Conservation (phyloP, 495 filamentous ascomycete species). For the Neurospora sp. region DNA sequence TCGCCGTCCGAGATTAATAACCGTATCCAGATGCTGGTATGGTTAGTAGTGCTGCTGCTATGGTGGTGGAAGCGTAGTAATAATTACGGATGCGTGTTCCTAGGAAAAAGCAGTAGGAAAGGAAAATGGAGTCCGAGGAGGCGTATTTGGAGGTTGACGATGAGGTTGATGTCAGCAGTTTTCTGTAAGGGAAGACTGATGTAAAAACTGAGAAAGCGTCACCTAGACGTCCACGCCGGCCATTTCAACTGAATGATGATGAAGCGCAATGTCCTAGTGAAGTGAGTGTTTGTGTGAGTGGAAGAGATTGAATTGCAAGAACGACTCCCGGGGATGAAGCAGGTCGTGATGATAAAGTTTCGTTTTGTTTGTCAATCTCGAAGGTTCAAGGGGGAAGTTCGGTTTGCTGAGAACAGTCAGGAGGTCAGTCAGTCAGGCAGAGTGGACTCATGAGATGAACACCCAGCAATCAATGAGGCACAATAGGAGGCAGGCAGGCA, state of each 20-base stretch:
- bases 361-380: background rate
- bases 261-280: background rate
- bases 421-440: background rate
- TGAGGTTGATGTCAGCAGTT: background rate
- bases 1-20: background rate
- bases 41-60: slow-evolving; percentile 3
- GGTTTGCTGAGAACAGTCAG: background rate
- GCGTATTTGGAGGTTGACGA: background rate
- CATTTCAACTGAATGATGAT: background rate
- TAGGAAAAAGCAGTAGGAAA: background rate
- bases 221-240: background rate
- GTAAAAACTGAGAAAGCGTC: background rate
- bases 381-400: background rate
- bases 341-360: background rate
- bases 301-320: background rate
- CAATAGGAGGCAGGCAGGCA: background rate
- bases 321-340: background rate
- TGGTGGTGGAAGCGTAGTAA: slow-evolving; percentile 1
- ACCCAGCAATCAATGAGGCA: background rate
- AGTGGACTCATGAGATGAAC: background rate
- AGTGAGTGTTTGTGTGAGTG: background rate
- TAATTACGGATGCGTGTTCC: background rate
- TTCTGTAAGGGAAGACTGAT: background rate
- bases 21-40: slow-evolving; percentile 8
- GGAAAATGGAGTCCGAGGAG: background rate